A percentile compares a stretch with the other conserved stretches of the same genome.
Evolutionary conservation across 371 early-diverging fungal genomes (phyloP).

Genomic region (Quaeritorhiza haematococci): DNA sequence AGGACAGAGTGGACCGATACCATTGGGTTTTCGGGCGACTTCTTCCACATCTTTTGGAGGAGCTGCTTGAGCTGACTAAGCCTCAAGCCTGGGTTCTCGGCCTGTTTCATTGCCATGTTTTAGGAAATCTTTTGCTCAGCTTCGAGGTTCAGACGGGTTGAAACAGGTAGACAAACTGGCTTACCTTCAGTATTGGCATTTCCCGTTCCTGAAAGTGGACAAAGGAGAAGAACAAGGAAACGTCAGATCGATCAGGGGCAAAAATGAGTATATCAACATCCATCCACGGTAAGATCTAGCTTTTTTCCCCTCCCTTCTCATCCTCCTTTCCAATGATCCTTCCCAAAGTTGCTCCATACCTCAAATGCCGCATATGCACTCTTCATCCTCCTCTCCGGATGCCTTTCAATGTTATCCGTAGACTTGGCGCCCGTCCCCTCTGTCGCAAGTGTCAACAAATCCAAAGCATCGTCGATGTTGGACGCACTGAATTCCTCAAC

Average conservation of each 20-base stretch:
- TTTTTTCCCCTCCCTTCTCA: too few relatives aligned
- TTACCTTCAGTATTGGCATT: constrained; percentile 32
- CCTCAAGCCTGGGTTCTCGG: constrained; percentile 40
- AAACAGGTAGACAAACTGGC: too few relatives aligned
- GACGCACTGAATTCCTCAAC: constrained; percentile 31
- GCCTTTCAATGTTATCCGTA: constrained; percentile 32
- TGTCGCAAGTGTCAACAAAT: constrained; percentile 28
- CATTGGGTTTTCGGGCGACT: constrained; percentile 46
- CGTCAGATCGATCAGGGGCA: too few relatives aligned
- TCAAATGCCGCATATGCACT: constrained; percentile 43
- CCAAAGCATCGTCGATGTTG: constrained; percentile 40
- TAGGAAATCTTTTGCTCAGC: too few relatives aligned
- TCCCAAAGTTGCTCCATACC: constrained; percentile 5
- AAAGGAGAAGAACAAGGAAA: too few relatives aligned
- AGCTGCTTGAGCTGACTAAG: constrained; percentile 41
- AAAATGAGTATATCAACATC: too few relatives aligned
- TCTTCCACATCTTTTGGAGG: constrained; percentile 45
- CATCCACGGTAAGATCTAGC: too few relatives aligned
- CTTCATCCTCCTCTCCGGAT: constrained; percentile 47
- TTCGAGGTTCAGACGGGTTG: too few relatives aligned
- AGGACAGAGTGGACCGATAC: too few relatives aligned
- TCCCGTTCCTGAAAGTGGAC: constrained; percentile 26
- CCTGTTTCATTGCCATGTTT: constrained; percentile 1
- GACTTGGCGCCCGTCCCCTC: constrained; percentile 2
- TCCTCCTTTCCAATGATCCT: too few relatives aligned